Evolutionary conservation across 495 filamentous ascomycete genomes (phyloP).

Genomic region (Hyaloscypha hepaticicola): DNA sequence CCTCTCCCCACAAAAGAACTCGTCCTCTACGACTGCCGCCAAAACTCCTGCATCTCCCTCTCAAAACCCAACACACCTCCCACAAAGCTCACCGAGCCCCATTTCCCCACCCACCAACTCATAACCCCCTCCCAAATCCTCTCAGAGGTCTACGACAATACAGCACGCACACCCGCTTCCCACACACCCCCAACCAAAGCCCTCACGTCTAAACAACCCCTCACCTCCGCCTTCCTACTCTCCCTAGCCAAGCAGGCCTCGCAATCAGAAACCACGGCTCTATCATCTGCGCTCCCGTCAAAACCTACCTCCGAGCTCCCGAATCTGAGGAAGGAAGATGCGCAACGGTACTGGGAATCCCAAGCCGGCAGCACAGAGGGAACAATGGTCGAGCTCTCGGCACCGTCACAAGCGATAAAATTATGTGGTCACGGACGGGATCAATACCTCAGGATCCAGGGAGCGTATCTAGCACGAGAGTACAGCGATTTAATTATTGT

Average conservation of each 20-base stretch:
- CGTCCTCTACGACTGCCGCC: constrained; percentile 13
- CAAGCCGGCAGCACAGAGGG: not conserved
- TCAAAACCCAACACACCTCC: constrained; percentile 39
- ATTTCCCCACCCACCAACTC: constrained; percentile 24
- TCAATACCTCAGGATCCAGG: not conserved
- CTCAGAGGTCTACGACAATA: constrained; percentile 30
- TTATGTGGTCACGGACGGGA: constrained; percentile 1
- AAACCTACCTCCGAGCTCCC: constrained; percentile 25
- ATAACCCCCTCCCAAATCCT: not conserved
- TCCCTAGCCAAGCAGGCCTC: constrained; percentile 16
- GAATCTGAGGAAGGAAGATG: constrained; percentile 22
- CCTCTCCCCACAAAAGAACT: constrained; percentile 7
- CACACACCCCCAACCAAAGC: constrained; percentile 12
- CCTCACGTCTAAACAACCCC: constrained; percentile 19
- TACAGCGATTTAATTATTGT: constrained; percentile 43
- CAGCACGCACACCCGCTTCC: constrained; percentile 24
- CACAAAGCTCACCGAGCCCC: constrained; percentile 28
- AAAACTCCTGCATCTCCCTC: constrained; percentile 29
- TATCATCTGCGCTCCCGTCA: constrained; percentile 11
- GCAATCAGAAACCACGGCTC: not conserved
- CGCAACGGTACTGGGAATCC: constrained; percentile 22
- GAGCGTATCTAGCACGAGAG: constrained; percentile 32
- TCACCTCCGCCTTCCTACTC: constrained; percentile 28
- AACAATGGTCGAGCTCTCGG: not conserved
- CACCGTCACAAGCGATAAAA: not conserved